A percentile compares a stretch with the other conserved stretches of the same genome.
Evolutionary conservation across 2,329 filamentous ascomycete species (phyloP).

Genomic region (Thelonectria olida): DNA sequence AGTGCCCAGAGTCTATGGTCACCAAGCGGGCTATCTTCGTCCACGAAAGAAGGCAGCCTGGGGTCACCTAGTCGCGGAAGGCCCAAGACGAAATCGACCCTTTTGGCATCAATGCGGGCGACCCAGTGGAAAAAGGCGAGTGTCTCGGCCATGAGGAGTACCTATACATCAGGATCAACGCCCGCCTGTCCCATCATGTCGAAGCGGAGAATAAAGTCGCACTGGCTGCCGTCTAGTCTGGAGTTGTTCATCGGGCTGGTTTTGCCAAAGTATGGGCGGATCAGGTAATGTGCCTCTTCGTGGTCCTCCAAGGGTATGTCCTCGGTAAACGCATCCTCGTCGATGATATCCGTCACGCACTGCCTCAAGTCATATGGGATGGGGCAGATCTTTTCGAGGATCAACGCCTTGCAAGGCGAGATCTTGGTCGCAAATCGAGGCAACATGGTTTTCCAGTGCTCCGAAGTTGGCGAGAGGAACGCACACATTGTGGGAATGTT

Average conservation of each 20-base stretch:
- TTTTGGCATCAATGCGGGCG: background rate
- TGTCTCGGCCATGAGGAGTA: background rate
- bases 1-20: background rate
- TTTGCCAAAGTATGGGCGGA: background rate
- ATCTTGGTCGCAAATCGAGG: background rate
- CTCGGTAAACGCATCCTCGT: too few relatives aligned
- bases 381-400: background rate
- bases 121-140: background rate
- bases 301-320: too few relatives aligned
- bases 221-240: too few relatives aligned
- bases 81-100: background rate
- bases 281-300: background rate
- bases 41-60: background rate
- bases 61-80: background rate
- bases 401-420: background rate
- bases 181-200: background rate
- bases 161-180: background rate
- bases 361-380: background rate
- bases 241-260: too few relatives aligned
- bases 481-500: background rate
- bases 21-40: background rate
- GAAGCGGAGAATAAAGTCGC: background rate
- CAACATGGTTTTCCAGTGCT: background rate
- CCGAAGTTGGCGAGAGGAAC: background rate
- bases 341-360: too few relatives aligned